These are phyloP conservation scores for Silybum marianum DNA, from an alignment of 129 eudicot genomes.

Conservation along the genomic window DNA sequence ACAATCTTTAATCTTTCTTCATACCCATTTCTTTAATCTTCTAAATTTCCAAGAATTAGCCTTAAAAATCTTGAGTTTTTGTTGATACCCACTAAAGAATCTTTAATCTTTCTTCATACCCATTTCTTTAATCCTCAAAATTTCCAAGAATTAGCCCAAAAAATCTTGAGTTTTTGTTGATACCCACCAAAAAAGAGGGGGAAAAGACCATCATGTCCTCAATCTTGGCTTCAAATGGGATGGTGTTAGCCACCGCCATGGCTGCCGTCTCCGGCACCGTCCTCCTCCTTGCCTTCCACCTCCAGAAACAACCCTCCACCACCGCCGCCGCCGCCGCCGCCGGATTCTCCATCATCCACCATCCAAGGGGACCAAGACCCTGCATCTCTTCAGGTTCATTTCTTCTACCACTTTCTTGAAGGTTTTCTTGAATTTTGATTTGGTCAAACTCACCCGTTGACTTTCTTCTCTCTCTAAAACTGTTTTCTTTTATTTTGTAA, in stretches of 20 bases:
- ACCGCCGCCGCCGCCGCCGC: constrained; percentile 21
- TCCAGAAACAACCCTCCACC: constrained; percentile 49
- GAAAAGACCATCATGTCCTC: constrained; percentile 50
- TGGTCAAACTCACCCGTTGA: constrained; percentile 29
- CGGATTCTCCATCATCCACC: constrained; percentile 38
- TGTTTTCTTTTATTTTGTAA: constrained; percentile 1
- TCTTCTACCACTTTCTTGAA: background rate
- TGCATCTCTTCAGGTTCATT: constrained; percentile 72
- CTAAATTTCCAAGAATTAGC: constrained; percentile 16
- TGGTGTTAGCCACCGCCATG: constrained; percentile 79
- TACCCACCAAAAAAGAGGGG: background rate
- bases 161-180: background rate
- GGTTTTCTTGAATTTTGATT: constrained; percentile 15
- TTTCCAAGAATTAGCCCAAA: constrained; percentile 15
- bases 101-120: constrained; percentile 8
- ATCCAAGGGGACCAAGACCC: constrained; percentile 40
- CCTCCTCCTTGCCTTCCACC: constrained; percentile 57
- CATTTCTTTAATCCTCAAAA: constrained; percentile 12
- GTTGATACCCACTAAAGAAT: background rate
- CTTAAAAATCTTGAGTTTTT: background rate
- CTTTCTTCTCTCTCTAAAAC: constrained; percentile 22
- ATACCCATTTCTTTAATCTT: constrained; percentile 15
- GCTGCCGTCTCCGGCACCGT: constrained; percentile 87
- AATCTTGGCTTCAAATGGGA: constrained; percentile 58
- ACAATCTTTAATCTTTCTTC: constrained; percentile 1